Base-by-base conservation (phyloP, 140 eudicot genomes). In the Senecio squalidus region DNA sequence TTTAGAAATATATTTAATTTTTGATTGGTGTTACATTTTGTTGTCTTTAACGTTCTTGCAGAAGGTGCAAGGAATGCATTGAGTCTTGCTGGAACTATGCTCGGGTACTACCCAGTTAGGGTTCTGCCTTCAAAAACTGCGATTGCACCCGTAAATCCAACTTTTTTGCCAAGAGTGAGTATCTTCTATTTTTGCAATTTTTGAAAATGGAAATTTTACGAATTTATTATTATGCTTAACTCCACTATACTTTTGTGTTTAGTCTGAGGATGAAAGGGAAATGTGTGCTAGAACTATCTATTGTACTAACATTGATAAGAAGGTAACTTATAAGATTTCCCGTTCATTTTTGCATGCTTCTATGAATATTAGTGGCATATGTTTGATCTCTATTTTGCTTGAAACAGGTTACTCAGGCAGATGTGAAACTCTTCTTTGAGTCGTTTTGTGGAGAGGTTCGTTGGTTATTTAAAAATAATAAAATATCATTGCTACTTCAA, bases 51-150 rank as follows among this genome's bases (percentile, higher is more conserved):
- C 55, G 47, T 31, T 9, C 11, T 13, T 51, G 81, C 84, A 88
- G 96, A 78, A 60, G 94, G 96, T 59, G 94, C 96, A 73, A 72
- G 77, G 77, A 83, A 81, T 62, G 94, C 98, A 48, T 67, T 90
- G 80, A 83, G 84, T 60, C 73, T 90, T 58, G 88, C 94, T 21
- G 98, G 98, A 43, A 90, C 98, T 38, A 83, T 90, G 95, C 97
- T 90, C 41, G 97, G 97, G 28, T 90, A 69, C 60, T 90, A 90
- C 67, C 97, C 97, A 9, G 94, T 90, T 23, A 83, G 78, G 78
- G 98, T 90, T 60, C 85, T 90, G 51, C 98, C 95, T 53, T 90
- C 98, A 4, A 90, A 90, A 67, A 90, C 97, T 66, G 97, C 97
- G 18, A 90, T 90, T 69, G 95, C 97, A 43, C 97, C 97, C 4